Conservation (phyloP, 768 basidiomycete genomes). For the Pleurotus djamor region DNA sequence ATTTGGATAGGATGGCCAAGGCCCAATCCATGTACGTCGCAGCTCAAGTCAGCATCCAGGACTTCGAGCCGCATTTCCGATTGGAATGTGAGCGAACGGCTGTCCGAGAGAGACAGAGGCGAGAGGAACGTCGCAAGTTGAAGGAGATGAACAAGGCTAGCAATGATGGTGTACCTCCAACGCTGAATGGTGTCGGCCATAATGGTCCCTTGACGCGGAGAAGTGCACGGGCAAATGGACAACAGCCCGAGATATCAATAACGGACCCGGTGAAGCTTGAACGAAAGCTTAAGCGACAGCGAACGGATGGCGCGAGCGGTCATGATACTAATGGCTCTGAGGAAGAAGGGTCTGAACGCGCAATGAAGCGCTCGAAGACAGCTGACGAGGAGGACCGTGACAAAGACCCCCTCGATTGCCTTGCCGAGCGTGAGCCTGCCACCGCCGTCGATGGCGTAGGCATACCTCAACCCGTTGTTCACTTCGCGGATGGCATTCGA, state of each 20-base stretch:
- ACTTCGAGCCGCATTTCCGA: slow-evolving; percentile 77
- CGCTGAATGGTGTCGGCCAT: slow-evolving; percentile 19
- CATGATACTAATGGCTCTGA: slow-evolving; percentile 53
- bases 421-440: slow-evolving; percentile 30
- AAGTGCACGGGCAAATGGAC: slow-evolving; percentile 74
- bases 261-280: slow-evolving; percentile 78
- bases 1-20: slow-evolving; percentile 73
- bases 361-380: slow-evolving; percentile 58
- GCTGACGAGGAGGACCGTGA: slow-evolving; percentile 43
- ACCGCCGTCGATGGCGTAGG: slow-evolving; percentile 11
- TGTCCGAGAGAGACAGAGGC: slow-evolving; percentile 63
- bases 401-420: slow-evolving; percentile 43
- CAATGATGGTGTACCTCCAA: slow-evolving; percentile 21
- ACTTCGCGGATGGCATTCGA: slow-evolving; percentile 40
- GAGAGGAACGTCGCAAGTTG: slow-evolving; percentile 54
- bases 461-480: slow-evolving; percentile 34
- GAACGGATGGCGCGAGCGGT: slow-evolving; percentile 49
- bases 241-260: slow-evolving; percentile 65
- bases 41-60: slow-evolving; percentile 80
- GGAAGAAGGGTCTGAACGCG: slow-evolving; percentile 46
- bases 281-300: slow-evolving; percentile 69
- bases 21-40: slow-evolving; percentile 90
- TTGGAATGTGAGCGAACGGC: slow-evolving; percentile 91
- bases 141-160: slow-evolving; percentile 38
- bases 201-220: slow-evolving; percentile 57